Percentiles rank a stretch among this genome's conserved stretches.
These are phyloP conservation scores for Fusarium sp. DNA, from an alignment of 2,329 filamentous ascomycete species.

Conservation along the genomic window DNA sequence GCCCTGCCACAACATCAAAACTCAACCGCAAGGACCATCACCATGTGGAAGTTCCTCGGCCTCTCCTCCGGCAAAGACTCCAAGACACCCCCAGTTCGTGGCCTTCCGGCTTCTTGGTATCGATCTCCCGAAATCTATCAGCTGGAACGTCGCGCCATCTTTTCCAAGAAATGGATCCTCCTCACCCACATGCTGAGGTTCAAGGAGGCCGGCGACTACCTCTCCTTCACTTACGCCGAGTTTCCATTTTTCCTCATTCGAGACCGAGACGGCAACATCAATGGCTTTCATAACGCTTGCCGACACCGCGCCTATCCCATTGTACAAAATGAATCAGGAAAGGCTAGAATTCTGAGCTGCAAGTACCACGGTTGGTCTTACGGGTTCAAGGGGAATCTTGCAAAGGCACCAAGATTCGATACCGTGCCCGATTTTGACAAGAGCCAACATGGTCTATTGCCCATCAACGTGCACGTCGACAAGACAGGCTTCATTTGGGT, in stretches of 20 bases:
- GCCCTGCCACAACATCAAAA: neutral
- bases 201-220: conserved; percentile 64
- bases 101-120: conserved; percentile 64
- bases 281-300: conserved; percentile 72
- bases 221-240: conserved; percentile 65
- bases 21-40: neutral
- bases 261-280: conserved; percentile 63
- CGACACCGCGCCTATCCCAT: conserved; percentile 70
- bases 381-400: conserved; percentile 66
- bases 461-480: conserved; percentile 65
- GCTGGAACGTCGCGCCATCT: conserved; percentile 66
- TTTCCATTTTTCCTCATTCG: conserved; percentile 65
- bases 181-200: conserved; percentile 64
- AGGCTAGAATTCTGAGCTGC: conserved; percentile 65
- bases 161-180: conserved; percentile 66
- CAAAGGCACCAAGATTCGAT: conserved; percentile 71
- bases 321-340: conserved; percentile 61
- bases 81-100: conserved; percentile 36
- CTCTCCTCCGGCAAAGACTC: conserved; percentile 9
- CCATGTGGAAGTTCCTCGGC: conserved; percentile 32
- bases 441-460: conserved; percentile 65
- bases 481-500: conserved; percentile 68
- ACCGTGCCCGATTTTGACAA: conserved; percentile 67
- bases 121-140: conserved; percentile 62
- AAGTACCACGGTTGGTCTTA: conserved; percentile 74